A percentile compares a stretch with the other conserved stretches of the same genome.
Conservation (phyloP, 768 basidiomycete genomes). For the Solioccasus polychromus region DNA sequence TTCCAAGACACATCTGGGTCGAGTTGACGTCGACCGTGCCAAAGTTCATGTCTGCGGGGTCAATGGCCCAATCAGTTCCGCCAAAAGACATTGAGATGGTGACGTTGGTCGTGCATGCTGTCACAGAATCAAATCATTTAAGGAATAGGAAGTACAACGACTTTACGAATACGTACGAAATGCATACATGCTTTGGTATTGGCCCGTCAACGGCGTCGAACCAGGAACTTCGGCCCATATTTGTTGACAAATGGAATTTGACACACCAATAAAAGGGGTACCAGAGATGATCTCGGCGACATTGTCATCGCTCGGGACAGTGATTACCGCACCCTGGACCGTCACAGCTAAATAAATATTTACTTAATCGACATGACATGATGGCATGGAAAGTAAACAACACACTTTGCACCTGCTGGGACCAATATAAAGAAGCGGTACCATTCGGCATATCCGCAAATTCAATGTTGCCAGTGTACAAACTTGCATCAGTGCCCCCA, state of each 20-base stretch:
- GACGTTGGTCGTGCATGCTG: slow-evolving; percentile 64
- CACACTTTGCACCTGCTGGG: slow-evolving; percentile 50
- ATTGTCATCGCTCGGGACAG: slow-evolving; percentile 37
- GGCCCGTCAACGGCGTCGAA: slow-evolving; percentile 40
- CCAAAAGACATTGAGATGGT: slow-evolving; percentile 69
- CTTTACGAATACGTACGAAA: slow-evolving; percentile 60
- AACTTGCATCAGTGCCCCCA: slow-evolving; percentile 53
- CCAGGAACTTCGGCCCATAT: slow-evolving; percentile 68
- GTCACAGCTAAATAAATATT: slow-evolving; percentile 48
- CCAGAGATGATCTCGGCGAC: slow-evolving; percentile 87
- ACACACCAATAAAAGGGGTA: slow-evolving; percentile 87
- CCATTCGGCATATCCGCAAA: slow-evolving; percentile 46
- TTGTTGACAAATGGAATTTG: slow-evolving; percentile 51
- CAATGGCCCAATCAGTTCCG: slow-evolving; percentile 72
- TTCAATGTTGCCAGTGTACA: slow-evolving; percentile 67
- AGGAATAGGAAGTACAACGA: neutral
- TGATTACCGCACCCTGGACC: slow-evolving; percentile 50
- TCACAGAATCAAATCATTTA: neutral
- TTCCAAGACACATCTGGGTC: slow-evolving; percentile 50
- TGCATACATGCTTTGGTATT: slow-evolving; percentile 63
- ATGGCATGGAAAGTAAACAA: neutral
- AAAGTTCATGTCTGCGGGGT: slow-evolving; percentile 72
- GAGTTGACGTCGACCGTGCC: slow-evolving; percentile 40
- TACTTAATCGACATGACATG: too few relatives aligned
- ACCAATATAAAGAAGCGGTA: slow-evolving; percentile 49